Conservation (phyloP, 306 rosid genomes). For the Elaeagnus macrophylla region DNA sequence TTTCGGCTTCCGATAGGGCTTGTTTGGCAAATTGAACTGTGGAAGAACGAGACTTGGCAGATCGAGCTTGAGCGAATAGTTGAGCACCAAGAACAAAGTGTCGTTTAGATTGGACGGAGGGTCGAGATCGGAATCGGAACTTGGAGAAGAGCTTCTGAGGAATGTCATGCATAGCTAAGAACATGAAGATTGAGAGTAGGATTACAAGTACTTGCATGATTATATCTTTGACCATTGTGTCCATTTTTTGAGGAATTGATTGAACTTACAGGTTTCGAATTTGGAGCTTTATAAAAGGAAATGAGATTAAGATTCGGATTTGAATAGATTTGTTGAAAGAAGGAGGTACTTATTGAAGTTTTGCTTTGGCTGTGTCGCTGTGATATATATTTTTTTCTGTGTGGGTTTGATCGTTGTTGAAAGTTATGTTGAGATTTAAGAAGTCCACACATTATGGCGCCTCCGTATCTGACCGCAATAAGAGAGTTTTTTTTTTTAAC, state of each 20-base stretch:
- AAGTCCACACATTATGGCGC: no score
- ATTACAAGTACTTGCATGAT: neutral
- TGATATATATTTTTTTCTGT: no score
- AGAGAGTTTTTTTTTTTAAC: no score
- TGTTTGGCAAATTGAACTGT: conserved; percentile 27
- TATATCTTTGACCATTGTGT: neutral
- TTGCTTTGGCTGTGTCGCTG: no score
- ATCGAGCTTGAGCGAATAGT: conserved; percentile 43
- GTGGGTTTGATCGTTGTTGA: no score
- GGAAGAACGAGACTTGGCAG: conserved; percentile 32
- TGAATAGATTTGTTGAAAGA: no score
- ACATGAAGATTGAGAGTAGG: neutral
- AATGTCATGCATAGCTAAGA: neutral
- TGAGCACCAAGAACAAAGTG: conserved; percentile 64
- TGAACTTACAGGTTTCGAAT: neutral
- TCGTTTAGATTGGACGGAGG: conserved; percentile 20
- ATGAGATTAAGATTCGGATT: no score
- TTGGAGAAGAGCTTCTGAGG: neutral
- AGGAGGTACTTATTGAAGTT: no score
- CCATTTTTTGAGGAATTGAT: neutral
- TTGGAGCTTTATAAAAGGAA: neutral
- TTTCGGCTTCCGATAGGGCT: conserved; percentile 46
- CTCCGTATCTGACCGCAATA: no score
- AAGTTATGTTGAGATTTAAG: no score
- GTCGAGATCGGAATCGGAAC: neutral